Evolutionary conservation across 768 basidiomycete species (phyloP), one percentile per base, ranked within the genome.

Genomic region (Agrocybe pediades): DNA sequence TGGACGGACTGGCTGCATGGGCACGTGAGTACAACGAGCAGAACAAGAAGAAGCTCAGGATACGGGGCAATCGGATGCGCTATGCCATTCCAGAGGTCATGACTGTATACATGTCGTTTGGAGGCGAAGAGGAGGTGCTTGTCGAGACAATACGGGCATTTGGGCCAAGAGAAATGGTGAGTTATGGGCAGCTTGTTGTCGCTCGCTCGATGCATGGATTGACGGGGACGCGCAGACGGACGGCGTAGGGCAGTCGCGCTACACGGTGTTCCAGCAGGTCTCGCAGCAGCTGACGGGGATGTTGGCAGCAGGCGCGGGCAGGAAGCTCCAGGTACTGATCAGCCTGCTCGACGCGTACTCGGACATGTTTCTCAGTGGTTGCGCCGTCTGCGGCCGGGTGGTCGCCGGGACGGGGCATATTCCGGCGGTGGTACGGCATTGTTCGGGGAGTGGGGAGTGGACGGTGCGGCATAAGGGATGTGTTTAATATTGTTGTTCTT

Each of bases 151-250:
- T 88, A 41, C 77, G 83, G n/a, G 80, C 78, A 9, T 88, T 90
- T 65, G 89, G 87, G 6, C 84, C 90, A 20, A 74, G 89, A 61
- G 90, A 92, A 73, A 78, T 73, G 72, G 89, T 87, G 57, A 47
- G 75, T 27, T 39, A 51, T 48, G 40, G 33, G 16, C 6, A 3
- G 19, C 42, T 39, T 27, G 40, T 21, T 29, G 48, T 45, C 41
- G 45, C 51, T 49, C 21, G 52, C 33, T 39, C 19, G 46, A 20
- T 16, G 42, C 25, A 33, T 41, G 29, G 46, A 25, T 29, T 56
- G 48, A n/a, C n/a, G n/a, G n/a, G n/a, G n/a, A n/a, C n/a, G n/a
- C 5, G 19, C 48, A 90, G 87, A 87, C 83, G 71, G 68, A 78
- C 25, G 83, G 85, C 2, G 86, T 90, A 65, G 83, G 82, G 15